Percentiles rank a stretch among this genome's conserved stretches.
phyloP scores from a whole-genome alignment of 2,329 filamentous ascomycete species.

The Claviceps sp. region DNA sequence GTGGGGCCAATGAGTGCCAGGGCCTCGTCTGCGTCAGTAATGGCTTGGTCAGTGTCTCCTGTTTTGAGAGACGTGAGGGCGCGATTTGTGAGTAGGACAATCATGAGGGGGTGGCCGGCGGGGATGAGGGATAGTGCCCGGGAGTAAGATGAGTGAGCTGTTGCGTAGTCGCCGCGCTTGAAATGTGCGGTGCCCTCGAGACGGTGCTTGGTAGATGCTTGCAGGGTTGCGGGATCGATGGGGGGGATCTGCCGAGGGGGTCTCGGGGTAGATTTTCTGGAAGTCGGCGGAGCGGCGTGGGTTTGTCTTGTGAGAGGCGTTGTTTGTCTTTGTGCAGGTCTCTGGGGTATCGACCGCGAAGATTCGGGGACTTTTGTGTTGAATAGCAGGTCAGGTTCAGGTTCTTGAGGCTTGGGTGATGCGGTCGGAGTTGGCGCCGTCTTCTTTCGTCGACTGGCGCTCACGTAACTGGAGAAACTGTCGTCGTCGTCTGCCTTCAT shows the following conservation, averaged over 20 bases:
- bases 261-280: conserved; percentile 29
- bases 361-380: conserved; percentile 23
- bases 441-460: conserved; percentile 69
- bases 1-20: conserved; percentile 66
- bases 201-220: conserved; percentile 65
- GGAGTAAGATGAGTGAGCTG: conserved; percentile 73
- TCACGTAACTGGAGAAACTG: conserved; percentile 66
- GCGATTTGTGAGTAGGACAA: conserved; percentile 84
- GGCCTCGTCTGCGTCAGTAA: conserved; percentile 72
- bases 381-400: conserved; percentile 54
- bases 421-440: conserved; percentile 34
- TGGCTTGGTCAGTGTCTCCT: conserved; percentile 77
- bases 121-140: conserved; percentile 65
- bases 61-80: conserved; percentile 83
- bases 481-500: conserved; percentile 55
- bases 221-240: conserved; percentile 55
- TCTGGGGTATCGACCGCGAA: conserved; percentile 21
- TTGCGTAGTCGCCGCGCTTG: conserved; percentile 84
- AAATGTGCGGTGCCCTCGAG: conserved; percentile 76
- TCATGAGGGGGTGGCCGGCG: conserved; percentile 64
- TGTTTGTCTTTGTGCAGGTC: conserved; percentile 20
- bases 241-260: conserved; percentile 49
- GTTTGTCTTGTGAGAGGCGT: conserved; percentile 19
- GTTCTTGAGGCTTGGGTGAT: conserved; percentile 20
- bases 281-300: conserved; percentile 17